phyloP scores from a whole-genome alignment of 306 rosid species.

The Lathyrus tuberosus region DNA sequence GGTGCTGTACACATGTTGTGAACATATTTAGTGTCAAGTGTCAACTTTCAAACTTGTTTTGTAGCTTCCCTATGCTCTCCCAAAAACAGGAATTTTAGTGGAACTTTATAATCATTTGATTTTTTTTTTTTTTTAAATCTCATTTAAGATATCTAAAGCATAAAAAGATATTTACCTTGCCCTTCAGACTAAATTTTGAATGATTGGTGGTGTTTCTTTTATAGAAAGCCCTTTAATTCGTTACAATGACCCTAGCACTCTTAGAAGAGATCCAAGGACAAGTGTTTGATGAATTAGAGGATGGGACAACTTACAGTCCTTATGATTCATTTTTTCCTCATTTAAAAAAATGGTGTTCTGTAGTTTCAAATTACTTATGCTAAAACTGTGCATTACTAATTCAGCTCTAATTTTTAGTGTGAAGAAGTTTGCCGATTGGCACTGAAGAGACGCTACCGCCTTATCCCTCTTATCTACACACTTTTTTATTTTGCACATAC shows the following conservation, averaged over 20 bases:
- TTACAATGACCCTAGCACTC: slow-evolving; percentile 20
- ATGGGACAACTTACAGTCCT: slow-evolving; percentile 29
- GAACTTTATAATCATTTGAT: slow-evolving; percentile 14
- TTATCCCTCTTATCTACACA: slow-evolving; percentile 77
- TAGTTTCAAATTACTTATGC: slow-evolving; percentile 30
- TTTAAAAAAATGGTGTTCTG: slow-evolving; percentile 23
- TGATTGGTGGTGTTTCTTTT: slow-evolving; percentile 20
- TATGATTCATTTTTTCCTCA: slow-evolving; percentile 14
- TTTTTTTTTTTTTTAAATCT: background rate
- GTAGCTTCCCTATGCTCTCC: background rate
- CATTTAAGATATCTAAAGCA: slow-evolving; percentile 22
- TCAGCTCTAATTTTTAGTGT: slow-evolving; percentile 58
- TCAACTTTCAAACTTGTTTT: slow-evolving; percentile 17
- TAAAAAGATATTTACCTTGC: slow-evolving; percentile 5
- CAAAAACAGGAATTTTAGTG: background rate
- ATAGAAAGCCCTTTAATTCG: slow-evolving; percentile 14
- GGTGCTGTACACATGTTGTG: slow-evolving; percentile 10
- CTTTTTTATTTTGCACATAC: slow-evolving; percentile 90
- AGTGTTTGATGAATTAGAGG: slow-evolving; percentile 19
- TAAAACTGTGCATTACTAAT: slow-evolving; percentile 41
- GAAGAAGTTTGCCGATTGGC: slow-evolving; percentile 95
- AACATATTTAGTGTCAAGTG: background rate
- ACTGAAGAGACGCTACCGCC: slow-evolving; percentile 80
- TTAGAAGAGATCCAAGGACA: slow-evolving; percentile 29
- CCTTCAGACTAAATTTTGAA: slow-evolving; percentile 29